Conservation (phyloP, 208 protist species). For the Leishmania braziliensis region DNA sequence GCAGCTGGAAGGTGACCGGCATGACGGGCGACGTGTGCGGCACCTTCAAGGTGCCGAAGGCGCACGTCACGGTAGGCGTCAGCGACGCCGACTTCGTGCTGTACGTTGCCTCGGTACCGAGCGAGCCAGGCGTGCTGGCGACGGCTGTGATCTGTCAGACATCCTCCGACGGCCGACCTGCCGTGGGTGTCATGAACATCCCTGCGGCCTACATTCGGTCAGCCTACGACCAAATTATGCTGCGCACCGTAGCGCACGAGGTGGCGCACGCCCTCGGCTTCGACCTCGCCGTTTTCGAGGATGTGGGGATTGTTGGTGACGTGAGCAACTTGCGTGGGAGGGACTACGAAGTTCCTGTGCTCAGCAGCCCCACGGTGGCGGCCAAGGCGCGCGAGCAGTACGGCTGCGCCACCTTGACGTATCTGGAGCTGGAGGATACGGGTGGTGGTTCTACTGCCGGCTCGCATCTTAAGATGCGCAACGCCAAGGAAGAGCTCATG, state of each 20-base stretch:
- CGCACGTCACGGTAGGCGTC: too few relatives aligned
- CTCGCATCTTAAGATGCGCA: slow-evolving; percentile 89
- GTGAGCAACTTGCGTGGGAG: too few relatives aligned
- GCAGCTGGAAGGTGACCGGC: too few relatives aligned
- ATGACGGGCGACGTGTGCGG: too few relatives aligned
- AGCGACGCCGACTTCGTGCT: too few relatives aligned
- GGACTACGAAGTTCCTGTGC: too few relatives aligned
- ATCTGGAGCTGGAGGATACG: slow-evolving; percentile 86
- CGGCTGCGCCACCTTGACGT: slow-evolving; percentile 51
- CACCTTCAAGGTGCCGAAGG: too few relatives aligned
- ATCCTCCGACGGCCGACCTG: slow-evolving; percentile 17
- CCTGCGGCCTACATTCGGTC: slow-evolving; percentile 39
- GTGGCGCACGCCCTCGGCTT: not conserved
- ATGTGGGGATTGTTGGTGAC: too few relatives aligned
- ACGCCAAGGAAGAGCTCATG: slow-evolving; percentile 89
- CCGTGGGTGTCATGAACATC: slow-evolving; percentile 60
- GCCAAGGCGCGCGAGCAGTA: slow-evolving; percentile 32
- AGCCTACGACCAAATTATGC: too few relatives aligned
- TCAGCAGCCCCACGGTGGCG: not conserved
- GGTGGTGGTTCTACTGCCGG: too few relatives aligned
- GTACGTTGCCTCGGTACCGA: too few relatives aligned
- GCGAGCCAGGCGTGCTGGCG: too few relatives aligned
- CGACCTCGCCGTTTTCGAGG: not conserved
- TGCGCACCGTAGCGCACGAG: not conserved
- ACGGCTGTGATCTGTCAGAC: slow-evolving; percentile 53